Evolutionary conservation across 768 basidiomycete species (phyloP).

Genomic region (Albatrellus ellisii): DNA sequence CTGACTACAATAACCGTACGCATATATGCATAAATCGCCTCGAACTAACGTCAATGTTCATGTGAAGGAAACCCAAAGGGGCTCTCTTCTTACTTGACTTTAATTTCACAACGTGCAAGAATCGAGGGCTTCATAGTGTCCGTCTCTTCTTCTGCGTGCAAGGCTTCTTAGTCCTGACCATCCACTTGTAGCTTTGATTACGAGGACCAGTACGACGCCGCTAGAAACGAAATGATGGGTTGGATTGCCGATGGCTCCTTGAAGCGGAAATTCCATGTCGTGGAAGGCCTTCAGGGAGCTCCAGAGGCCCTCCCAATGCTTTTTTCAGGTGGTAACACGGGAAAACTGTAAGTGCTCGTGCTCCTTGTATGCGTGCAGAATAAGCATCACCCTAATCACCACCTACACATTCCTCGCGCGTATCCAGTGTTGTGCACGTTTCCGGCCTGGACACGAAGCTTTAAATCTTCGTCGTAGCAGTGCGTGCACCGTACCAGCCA

Average conservation of each 20-base stretch:
- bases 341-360: constrained; percentile 48
- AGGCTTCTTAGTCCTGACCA: background rate
- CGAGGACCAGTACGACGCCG: constrained; percentile 39
- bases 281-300: constrained; percentile 63
- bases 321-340: constrained; percentile 66
- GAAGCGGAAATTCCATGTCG: constrained; percentile 69
- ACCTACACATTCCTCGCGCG: background rate
- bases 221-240: constrained; percentile 39
- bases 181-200: constrained; percentile 55
- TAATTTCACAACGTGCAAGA: constrained; percentile 68
- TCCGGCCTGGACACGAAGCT: constrained; percentile 19
- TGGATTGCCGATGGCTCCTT: constrained; percentile 58
- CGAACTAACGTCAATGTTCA: constrained; percentile 16
- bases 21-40: background rate
- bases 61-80: constrained; percentile 50
- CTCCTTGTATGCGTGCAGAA: background rate
- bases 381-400: background rate
- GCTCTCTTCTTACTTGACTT: constrained; percentile 46
- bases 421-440: constrained; percentile 42
- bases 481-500: too few relatives aligned
- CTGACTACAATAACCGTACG: constrained; percentile 53
- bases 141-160: constrained; percentile 14
- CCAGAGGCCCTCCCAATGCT: constrained; percentile 58
- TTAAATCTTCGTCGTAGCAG: background rate
- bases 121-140: constrained; percentile 81